These are phyloP conservation scores for Physcia stellaris DNA, from an alignment of 495 filamentous ascomycete genomes.

Conservation along the genomic window DNA sequence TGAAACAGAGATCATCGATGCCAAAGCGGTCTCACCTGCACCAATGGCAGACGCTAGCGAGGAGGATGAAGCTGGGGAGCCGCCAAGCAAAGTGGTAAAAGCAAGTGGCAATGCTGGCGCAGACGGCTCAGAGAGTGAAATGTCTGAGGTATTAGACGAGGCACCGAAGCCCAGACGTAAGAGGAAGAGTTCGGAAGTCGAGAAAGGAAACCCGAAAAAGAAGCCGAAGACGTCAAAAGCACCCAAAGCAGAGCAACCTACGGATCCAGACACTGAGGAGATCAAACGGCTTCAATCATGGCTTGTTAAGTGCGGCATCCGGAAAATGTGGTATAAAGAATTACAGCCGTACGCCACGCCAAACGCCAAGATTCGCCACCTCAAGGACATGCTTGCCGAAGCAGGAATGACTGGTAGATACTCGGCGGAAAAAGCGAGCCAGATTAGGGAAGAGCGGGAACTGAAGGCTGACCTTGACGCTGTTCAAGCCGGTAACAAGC, in stretches of 20 bases:
- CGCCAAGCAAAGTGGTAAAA: constrained; percentile 10
- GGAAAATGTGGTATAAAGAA: constrained; percentile 82
- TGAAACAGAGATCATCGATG: too few species aligned
- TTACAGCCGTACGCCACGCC: constrained; percentile 59
- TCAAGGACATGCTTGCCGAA: constrained; percentile 63
- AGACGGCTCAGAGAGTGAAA: constrained; percentile 52
- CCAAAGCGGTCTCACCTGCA: background rate
- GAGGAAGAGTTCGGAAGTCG: constrained; percentile 23
- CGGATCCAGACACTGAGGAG: constrained; percentile 55
- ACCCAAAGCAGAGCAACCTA: constrained; percentile 21
- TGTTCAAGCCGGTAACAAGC: constrained; percentile 62
- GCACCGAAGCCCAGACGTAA: constrained; percentile 41
- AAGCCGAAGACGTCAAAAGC: constrained; percentile 9
- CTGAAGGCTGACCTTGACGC: constrained; percentile 67
- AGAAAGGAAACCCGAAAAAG: constrained; percentile 15
- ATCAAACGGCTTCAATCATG: constrained; percentile 86
- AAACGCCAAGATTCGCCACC: constrained; percentile 70
- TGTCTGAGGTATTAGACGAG: constrained; percentile 67
- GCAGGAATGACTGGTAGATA: constrained; percentile 80
- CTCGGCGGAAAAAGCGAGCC: constrained; percentile 65
- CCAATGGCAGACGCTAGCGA: constrained; percentile 10
- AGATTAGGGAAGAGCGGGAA: constrained; percentile 78
- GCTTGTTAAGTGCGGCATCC: constrained; percentile 82
- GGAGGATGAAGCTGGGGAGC: constrained; percentile 15
- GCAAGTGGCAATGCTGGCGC: background rate